phyloP scores from a whole-genome alignment of 306 rosid species.

The Fagus sylvatica region DNA sequence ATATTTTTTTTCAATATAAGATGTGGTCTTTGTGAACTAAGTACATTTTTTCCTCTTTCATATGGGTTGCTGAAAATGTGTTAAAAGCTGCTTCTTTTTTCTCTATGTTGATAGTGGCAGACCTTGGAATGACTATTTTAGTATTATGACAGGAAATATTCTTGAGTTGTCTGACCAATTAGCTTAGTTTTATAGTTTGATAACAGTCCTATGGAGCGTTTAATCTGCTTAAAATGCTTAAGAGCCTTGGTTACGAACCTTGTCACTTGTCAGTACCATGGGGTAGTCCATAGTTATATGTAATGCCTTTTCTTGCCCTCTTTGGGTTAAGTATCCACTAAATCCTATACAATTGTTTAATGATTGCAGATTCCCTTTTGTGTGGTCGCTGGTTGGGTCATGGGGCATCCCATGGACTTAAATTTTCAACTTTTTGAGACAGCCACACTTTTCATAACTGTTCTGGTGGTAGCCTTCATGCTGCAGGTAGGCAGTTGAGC shows the following conservation, averaged over 20 bases:
- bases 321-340: slow-evolving; percentile 4
- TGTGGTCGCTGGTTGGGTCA: slow-evolving; percentile 75
- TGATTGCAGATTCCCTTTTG: slow-evolving; percentile 76
- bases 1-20: not conserved
- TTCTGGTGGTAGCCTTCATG: slow-evolving; percentile 72
- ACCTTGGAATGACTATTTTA: not conserved
- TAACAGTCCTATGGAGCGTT: not conserved
- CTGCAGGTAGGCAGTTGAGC: slow-evolving; percentile 50
- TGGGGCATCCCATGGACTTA: slow-evolving; percentile 75
- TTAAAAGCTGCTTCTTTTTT: not conserved
- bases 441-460: slow-evolving; percentile 67
- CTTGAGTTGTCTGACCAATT: not conserved
- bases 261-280: no score
- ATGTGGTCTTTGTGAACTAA: not conserved
- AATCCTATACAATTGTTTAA: slow-evolving; percentile 5
- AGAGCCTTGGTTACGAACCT: no score
- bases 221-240: not conserved
- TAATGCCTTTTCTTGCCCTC: not conserved
- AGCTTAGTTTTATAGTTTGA: not conserved
- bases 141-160: not conserved
- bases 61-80: not conserved
- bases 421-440: slow-evolving; percentile 87
- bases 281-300: not conserved
- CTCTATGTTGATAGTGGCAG: not conserved
- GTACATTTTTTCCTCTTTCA: not conserved